Evolutionary conservation across 1,284 basidiomycete species (phyloP).

Genomic region (Moniliophthora roreri): DNA sequence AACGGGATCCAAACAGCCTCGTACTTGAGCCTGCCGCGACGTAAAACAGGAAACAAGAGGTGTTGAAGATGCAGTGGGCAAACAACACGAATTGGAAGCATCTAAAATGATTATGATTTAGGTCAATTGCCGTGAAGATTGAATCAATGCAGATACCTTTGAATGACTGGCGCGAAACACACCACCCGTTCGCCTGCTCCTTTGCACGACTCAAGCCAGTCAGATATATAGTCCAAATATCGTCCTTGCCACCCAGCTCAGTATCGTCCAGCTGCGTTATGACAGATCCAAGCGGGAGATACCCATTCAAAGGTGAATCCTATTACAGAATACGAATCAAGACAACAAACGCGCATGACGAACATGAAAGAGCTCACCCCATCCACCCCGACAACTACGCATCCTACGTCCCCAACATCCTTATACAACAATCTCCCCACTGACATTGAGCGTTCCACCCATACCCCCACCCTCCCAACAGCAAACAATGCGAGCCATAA

Average conservation of each 20-base stretch:
- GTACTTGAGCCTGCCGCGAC: conserved; percentile 23
- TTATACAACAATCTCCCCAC: conserved; percentile 42
- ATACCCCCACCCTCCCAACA: conserved; percentile 24
- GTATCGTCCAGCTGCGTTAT: conserved; percentile 61
- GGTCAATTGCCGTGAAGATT: not conserved
- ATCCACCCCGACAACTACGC: conserved; percentile 50
- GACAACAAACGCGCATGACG: not conserved
- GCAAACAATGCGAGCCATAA: conserved; percentile 41
- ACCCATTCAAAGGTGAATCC: conserved; percentile 53
- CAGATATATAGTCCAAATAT: conserved; percentile 52
- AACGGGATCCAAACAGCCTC: conserved; percentile 56
- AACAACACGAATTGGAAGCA: conserved; percentile 23
- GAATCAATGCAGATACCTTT: conserved; percentile 24
- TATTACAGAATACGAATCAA: conserved; percentile 23
- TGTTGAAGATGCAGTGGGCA: conserved; percentile 11
- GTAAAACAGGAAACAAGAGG: conserved; percentile 47
- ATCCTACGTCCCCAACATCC: conserved; percentile 48
- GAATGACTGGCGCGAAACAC: conserved; percentile 35
- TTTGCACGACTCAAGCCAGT: conserved; percentile 3
- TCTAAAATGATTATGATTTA: not conserved
- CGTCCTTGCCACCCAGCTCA: conserved; percentile 28
- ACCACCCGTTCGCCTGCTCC: conserved; percentile 51
- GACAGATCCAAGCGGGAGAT: conserved; percentile 53
- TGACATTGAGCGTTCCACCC: conserved; percentile 11
- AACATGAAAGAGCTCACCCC: conserved; percentile 32